Conservation (phyloP, 2,329 filamentous ascomycete genomes). For the Xenoacremonium recifei region DNA sequence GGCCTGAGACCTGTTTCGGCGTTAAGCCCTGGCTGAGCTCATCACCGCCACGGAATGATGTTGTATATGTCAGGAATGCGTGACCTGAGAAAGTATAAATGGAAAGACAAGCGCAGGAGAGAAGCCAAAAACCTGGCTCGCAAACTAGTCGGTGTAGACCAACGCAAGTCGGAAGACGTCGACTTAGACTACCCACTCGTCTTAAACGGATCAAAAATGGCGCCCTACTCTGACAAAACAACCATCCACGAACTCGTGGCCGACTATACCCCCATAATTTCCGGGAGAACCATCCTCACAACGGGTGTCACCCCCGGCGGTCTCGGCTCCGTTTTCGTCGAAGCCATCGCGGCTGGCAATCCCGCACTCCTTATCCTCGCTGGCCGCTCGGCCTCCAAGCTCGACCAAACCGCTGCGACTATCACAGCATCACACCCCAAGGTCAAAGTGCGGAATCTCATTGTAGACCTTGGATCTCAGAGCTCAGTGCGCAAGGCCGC, state of each 20-base stretch:
- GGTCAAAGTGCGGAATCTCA: slow-evolving; percentile 32
- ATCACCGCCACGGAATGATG: too few relatives aligned
- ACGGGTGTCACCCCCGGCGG: slow-evolving; percentile 41
- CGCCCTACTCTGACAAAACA: slow-evolving; percentile 15
- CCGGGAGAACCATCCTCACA: slow-evolving; percentile 37
- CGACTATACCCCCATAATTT: slow-evolving; percentile 31
- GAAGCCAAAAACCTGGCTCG: too few relatives aligned
- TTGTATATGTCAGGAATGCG: too few relatives aligned
- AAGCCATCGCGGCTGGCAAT: slow-evolving; percentile 36
- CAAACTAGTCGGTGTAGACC: too few relatives aligned
- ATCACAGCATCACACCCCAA: slow-evolving; percentile 31
- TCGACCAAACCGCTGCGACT: slow-evolving; percentile 35
- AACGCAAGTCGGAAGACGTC: too few relatives aligned
- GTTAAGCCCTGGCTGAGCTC: too few relatives aligned
- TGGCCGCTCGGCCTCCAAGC: slow-evolving; percentile 41
- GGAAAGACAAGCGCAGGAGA: too few relatives aligned
- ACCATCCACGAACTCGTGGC: slow-evolving; percentile 26
- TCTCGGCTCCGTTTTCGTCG: slow-evolving; percentile 37
- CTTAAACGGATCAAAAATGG: background rate
- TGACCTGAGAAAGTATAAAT: too few relatives aligned
- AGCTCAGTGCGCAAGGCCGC: slow-evolving; percentile 39
- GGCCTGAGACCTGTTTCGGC: too few relatives aligned
- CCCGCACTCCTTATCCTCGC: slow-evolving; percentile 44
- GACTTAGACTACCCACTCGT: too few relatives aligned
- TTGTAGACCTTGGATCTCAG: slow-evolving; percentile 40